Evolutionary conservation across 1,284 basidiomycete genomes (phyloP).

Genomic region (Sporisorium graminicola): DNA sequence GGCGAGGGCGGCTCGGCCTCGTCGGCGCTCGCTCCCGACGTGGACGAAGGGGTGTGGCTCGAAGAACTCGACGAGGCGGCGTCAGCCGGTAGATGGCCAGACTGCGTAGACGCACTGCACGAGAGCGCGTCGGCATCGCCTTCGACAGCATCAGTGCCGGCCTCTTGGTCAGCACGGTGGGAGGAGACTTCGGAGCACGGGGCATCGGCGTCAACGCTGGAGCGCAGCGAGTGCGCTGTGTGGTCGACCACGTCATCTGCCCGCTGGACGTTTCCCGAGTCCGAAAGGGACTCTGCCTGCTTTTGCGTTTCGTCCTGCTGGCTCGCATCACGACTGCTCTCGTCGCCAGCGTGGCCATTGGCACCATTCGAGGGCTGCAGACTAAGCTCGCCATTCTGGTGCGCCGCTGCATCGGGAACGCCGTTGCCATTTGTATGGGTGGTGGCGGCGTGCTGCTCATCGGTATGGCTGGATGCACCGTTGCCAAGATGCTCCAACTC

Average conservation of each 20-base stretch:
- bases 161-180: slow-evolving; percentile 2
- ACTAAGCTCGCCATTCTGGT: slow-evolving; percentile 1
- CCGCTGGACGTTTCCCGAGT: slow-evolving; percentile 56
- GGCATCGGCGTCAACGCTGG: slow-evolving; percentile 44
- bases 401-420: slow-evolving; percentile 6
- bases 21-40: slow-evolving; percentile 45
- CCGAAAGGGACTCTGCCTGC: not conserved
- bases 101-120: slow-evolving; percentile 48
- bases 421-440: slow-evolving; percentile 16
- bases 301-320: not conserved
- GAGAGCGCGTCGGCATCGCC: slow-evolving; percentile 26
- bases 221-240: slow-evolving; percentile 13
- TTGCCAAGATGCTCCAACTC: slow-evolving; percentile 41
- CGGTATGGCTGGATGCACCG: not conserved
- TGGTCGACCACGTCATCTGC: slow-evolving; percentile 49
- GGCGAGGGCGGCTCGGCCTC: slow-evolving; percentile 50
- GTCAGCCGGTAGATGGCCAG: slow-evolving; percentile 39
- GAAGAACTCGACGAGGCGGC: slow-evolving; percentile 49
- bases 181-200: slow-evolving; percentile 11
- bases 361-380: slow-evolving; percentile 5
- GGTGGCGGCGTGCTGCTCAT: not conserved
- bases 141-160: slow-evolving; percentile 8
- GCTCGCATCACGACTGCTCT: not conserved
- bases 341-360: slow-evolving; percentile 8
- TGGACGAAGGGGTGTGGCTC: slow-evolving; percentile 48